Evolutionary conservation across 371 early-diverging fungal genomes (phyloP), one percentile per base, ranked within the genome.

Genomic region (Mucor circinelloides): DNA sequence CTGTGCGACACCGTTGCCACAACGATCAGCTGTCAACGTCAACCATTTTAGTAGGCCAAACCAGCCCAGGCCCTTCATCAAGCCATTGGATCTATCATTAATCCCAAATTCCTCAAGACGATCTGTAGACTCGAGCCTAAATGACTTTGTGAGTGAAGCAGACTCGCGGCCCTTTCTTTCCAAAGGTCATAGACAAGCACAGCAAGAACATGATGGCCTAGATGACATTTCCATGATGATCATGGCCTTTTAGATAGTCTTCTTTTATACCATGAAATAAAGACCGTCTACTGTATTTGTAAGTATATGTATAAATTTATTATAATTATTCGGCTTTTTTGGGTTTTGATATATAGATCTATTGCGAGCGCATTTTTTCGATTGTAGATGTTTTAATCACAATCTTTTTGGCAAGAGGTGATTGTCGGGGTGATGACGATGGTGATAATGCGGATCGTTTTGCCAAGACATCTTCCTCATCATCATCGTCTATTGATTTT

Each of bases 391-490:
- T 57, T 30, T 70, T 70, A 9, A 70, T 70, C n/a, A 70, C 66
- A 19, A 70, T 70, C 32, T 65, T 66, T 62, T 66, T 70, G 2
- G 58, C 38, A 17, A 62, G 3, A 55, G 64, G 44, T 15, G 62
- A 61, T 42, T 36, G 60, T 27, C 57, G 66, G 23, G 54, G 56
- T 13, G 58, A 52, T 25, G 50, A 50, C 10, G 50, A 50, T n/a
- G 50, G 50, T 12, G 50, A 50, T 12, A 19, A 19, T 50, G 50
- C 9, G 5, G 50, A 50, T 54, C 52, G 40, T 30, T 58, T 66
- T 31, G 75, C 73, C 32, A 78, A 61, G 1, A 69, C 69, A 67
- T 75, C 75, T 12, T 75, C 78, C 0, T 78, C 75, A 5, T 75
- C 73, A 15, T 78, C 79, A 1, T 71, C 78, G 9, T 73, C 72